phyloP scores from a whole-genome alignment of 2,329 filamentous ascomycete genomes.

The Phaeosphaeria sp. region DNA sequence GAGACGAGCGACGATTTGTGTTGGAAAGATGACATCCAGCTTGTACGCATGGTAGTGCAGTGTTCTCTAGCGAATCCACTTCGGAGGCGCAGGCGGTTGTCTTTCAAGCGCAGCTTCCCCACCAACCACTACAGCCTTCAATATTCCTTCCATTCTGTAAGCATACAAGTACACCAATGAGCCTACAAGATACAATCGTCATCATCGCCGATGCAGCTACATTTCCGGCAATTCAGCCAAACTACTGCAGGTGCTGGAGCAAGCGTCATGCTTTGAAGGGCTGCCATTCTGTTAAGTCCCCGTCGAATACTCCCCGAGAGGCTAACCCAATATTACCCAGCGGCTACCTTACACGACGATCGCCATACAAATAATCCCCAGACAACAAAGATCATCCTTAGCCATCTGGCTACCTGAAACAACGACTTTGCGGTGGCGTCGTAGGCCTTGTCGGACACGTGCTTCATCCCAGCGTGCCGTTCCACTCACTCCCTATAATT shows the following conservation, averaged over 20 bases:
- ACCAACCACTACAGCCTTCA: not conserved
- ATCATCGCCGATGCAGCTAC: not conserved
- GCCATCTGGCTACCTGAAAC: not conserved
- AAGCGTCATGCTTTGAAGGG: not conserved
- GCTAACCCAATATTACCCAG: not conserved
- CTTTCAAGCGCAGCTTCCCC: not conserved
- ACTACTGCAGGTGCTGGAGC: not conserved
- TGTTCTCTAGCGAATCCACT: not conserved
- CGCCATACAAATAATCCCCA: not conserved
- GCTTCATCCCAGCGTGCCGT: not conserved
- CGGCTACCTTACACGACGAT: not conserved
- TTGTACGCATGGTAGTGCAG: not conserved
- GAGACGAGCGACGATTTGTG: not conserved
- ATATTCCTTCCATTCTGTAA: not conserved
- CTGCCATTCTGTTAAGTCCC: not conserved
- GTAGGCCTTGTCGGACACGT: not conserved
- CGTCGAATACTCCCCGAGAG: not conserved
- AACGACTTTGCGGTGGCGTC: not conserved
- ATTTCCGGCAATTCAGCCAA: not conserved
- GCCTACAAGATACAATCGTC: not conserved
- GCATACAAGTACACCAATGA: not conserved
- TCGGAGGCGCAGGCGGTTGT: not conserved
- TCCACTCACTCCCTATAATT: not conserved
- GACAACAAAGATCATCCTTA: not conserved
- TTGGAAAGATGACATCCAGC: not conserved